Percentiles rank a stretch among this genome's conserved stretches.
Evolutionary conservation across 2,329 filamentous ascomycete genomes (phyloP).

Genomic region (Penicillium sp.): DNA sequence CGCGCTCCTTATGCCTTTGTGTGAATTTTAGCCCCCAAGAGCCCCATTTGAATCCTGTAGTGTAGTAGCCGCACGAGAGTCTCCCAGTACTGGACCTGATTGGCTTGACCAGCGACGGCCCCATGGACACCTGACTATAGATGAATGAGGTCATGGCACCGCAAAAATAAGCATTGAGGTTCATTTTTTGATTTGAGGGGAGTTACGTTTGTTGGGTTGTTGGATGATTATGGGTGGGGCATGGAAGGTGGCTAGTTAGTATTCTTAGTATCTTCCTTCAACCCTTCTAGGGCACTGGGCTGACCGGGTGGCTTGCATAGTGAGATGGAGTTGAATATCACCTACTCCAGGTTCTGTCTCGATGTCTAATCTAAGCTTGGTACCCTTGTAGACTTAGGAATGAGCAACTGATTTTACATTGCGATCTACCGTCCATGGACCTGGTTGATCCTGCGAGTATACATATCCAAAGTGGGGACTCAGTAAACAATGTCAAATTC

Average conservation of each 20-base stretch:
- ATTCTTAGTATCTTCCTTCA: not conserved
- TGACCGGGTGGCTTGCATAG: not conserved
- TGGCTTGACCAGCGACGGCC: not conserved
- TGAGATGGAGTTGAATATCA: not conserved
- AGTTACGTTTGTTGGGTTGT: not conserved
- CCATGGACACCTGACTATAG: not conserved
- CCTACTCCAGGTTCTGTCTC: not conserved
- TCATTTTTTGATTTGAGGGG: too few relatives aligned
- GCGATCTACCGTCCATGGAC: not conserved
- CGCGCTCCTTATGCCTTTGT: not conserved
- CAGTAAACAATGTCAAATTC: not conserved
- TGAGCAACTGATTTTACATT: not conserved
- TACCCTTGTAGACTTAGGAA: too few relatives aligned
- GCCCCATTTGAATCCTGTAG: not conserved
- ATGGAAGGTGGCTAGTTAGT: not conserved
- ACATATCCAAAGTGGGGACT: not conserved
- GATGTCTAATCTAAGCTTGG: not conserved
- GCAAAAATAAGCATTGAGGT: not conserved
- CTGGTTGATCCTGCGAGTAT: not conserved
- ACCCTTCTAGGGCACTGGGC: not conserved
- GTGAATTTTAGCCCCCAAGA: not conserved
- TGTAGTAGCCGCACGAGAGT: not conserved
- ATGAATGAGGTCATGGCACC: not conserved
- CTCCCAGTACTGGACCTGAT: not conserved
- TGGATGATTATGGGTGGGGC: not conserved